Evolutionary conservation across 345 rosid genomes (phyloP), one percentile per base, ranked within the genome.

Genomic region (Lepidium didymum): DNA sequence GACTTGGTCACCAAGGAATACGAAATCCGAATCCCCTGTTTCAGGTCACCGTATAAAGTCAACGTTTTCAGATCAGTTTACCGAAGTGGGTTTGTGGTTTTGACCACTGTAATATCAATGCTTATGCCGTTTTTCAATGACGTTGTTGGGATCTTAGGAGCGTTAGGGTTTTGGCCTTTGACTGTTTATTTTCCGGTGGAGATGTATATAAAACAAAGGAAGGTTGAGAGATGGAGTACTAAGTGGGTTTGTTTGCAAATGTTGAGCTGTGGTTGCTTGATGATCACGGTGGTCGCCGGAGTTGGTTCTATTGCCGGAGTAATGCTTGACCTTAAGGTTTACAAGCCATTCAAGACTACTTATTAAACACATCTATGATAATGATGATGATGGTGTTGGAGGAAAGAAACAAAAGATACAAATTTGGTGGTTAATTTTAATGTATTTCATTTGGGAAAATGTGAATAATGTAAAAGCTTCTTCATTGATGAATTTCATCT

Each of bases 181-280:
- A 86, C 89, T 3, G 95, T 88, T 37, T 87, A 85, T 42, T 86
- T 88, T 57, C 95, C 95, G 15, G 85, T 88, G 25, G 91, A 88
- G 80, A 86, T 88, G 95, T 88, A 86, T 72, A 81, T 86, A 14
- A 68, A 51, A 15, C 87, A 84, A 46, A 86, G 75, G 83, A 77
- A 69, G 69, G 79, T 88, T 31, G 83, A 77, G 59, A 86, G 60
- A 34, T 83, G 91, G 89, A 81, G 89, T 73, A 33, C 70, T 42
- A 88, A 75, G 59, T 88, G 95, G 95, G 68, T 86, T 12, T 80
- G 84, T 64, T 75, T 86, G 21, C 82, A 84, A 62, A 70, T 79
- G 41, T 54, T 88, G 53, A 85, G 91, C 45, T 3, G 65, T 54
- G 81, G 82, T 43, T 88, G 95, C 70, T 83, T 88, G 8, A 31